phyloP scores from a whole-genome alignment of 1,284 basidiomycete species.

The Trichosporon coremiiforme region DNA sequence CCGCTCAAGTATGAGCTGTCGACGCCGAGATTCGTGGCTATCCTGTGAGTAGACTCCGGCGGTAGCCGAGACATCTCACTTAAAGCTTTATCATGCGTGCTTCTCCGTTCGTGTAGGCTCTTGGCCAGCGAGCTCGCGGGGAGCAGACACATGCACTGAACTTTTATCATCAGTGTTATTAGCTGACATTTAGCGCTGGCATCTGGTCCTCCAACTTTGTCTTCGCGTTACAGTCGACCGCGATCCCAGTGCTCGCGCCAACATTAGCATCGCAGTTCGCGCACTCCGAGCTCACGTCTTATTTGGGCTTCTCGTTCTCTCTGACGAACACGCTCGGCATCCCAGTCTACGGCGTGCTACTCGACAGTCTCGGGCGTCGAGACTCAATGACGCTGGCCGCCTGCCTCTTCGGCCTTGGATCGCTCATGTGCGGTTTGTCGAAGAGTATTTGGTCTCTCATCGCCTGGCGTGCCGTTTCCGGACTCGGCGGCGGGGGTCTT shows the following conservation, averaged over 20 bases:
- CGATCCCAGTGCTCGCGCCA: conserved; percentile 54
- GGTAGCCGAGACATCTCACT: not conserved
- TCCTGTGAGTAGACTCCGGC: conserved; percentile 23
- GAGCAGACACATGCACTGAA: no score
- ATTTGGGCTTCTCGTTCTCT: conserved; percentile 52
- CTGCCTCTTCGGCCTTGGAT: conserved; percentile 49
- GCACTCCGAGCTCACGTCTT: conserved; percentile 53
- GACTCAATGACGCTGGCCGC: conserved; percentile 52
- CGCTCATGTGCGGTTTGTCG: conserved; percentile 47
- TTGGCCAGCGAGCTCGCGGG: no score
- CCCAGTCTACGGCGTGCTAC: conserved; percentile 55
- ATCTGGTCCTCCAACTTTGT: conserved; percentile 52
- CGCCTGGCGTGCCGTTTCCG: conserved; percentile 48
- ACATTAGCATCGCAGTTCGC: conserved; percentile 40
- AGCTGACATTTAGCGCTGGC: conserved; percentile 29
- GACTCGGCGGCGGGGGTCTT: conserved; percentile 55
- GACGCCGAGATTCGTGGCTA: conserved; percentile 34
- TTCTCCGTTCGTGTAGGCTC: no score
- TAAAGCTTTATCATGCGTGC: no score
- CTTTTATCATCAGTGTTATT: no score
- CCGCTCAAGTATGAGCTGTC: conserved; percentile 41
- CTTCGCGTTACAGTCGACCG: conserved; percentile 53
- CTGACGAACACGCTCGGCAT: conserved; percentile 53
- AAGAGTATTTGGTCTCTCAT: conserved; percentile 50
- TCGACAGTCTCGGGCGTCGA: conserved; percentile 52